Evolutionary conservation across 2,329 filamentous ascomycete genomes (phyloP).

Genomic region (Neopestalotiopsis rosae): DNA sequence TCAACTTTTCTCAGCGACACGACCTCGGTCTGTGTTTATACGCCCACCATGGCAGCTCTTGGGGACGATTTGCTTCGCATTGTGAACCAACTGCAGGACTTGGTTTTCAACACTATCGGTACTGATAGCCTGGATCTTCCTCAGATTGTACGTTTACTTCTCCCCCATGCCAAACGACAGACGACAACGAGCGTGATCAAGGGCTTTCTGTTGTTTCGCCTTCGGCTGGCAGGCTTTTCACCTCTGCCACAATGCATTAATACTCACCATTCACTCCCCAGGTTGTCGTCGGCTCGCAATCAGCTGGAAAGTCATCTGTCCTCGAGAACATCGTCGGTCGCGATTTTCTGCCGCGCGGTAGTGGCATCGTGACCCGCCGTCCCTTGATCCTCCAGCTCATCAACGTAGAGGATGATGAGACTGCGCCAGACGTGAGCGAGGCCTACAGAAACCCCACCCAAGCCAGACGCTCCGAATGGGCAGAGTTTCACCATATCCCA

Average conservation of each 20-base stretch:
- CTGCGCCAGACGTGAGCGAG: slow-evolving; percentile 66
- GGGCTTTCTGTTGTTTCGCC: too few species aligned
- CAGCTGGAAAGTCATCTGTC: slow-evolving; percentile 96
- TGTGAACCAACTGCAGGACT: slow-evolving; percentile 97
- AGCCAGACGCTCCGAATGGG: slow-evolving; percentile 75
- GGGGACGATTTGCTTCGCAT: slow-evolving; percentile 94
- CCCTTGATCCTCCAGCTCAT: slow-evolving; percentile 97
- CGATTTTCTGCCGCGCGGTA: slow-evolving; percentile 95
- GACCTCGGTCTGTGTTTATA: slow-evolving; percentile 10
- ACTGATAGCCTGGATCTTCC: slow-evolving; percentile 97
- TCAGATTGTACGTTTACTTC: slow-evolving; percentile 80
- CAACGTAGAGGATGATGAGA: slow-evolving; percentile 84
- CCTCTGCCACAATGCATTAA: slow-evolving; percentile 21
- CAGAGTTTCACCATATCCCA: slow-evolving; percentile 94
- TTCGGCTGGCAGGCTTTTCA: background rate
- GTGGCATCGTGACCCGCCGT: slow-evolving; percentile 92
- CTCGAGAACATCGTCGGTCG: slow-evolving; percentile 98
- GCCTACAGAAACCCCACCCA: slow-evolving; percentile 81
- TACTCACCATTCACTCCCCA: slow-evolving; percentile 43
- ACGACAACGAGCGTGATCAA: background rate
- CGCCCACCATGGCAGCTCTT: slow-evolving; percentile 78
- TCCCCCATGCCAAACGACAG: background rate
- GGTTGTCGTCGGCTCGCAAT: slow-evolving; percentile 98
- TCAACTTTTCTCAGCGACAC: slow-evolving; percentile 8
- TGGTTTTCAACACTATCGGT: slow-evolving; percentile 99